Percentiles rank a stretch among this genome's conserved stretches.
phyloP scores from a whole-genome alignment of 1,284 basidiomycete species.

The Melampsora abietis-canadensis region DNA sequence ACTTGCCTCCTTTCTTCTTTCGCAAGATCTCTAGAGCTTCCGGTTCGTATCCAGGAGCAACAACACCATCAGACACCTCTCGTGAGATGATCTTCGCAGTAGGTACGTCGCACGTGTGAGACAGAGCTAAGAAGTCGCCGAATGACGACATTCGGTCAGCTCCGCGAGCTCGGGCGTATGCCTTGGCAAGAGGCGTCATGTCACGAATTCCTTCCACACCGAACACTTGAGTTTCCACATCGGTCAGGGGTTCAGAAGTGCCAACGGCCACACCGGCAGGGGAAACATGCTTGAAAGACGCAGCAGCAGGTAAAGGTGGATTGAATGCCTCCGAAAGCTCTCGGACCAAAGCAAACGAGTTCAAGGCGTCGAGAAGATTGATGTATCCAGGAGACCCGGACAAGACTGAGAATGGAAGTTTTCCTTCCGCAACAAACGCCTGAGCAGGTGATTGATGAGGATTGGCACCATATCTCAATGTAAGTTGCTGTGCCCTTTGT shows the following conservation, averaged over 20 bases:
- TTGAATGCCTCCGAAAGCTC: conserved; percentile 76
- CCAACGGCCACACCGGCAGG: conserved; percentile 94
- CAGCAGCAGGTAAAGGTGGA: conserved; percentile 77
- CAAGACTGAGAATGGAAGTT: conserved; percentile 74
- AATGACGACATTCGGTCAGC: conserved; percentile 99
- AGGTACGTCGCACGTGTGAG: conserved; percentile 83
- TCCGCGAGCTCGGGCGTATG: conserved; percentile 92
- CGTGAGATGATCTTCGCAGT: conserved; percentile 95
- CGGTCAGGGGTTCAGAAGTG: conserved; percentile 66
- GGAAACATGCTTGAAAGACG: conserved; percentile 99
- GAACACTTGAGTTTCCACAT: conserved; percentile 87
- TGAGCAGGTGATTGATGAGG: conserved; percentile 99
- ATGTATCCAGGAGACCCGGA: conserved; percentile 97
- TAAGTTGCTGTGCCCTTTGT: conserved; percentile 71
- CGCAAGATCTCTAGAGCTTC: conserved; percentile 85
- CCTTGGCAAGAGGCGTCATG: conserved; percentile 81
- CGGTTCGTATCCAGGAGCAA: conserved; percentile 84
- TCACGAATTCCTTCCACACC: conserved; percentile 90
- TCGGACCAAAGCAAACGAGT: conserved; percentile 93
- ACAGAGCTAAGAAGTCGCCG: conserved; percentile 96
- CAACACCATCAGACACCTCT: conserved; percentile 96
- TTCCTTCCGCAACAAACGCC: conserved; percentile 84
- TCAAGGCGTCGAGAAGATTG: conserved; percentile 96
- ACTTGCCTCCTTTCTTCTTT: conserved; percentile 98
- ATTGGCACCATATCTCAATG: conserved; percentile 93